These are phyloP conservation scores for Hypoxylon sp. DNA, from an alignment of 2,329 filamentous ascomycete species.

Conservation along the genomic window DNA sequence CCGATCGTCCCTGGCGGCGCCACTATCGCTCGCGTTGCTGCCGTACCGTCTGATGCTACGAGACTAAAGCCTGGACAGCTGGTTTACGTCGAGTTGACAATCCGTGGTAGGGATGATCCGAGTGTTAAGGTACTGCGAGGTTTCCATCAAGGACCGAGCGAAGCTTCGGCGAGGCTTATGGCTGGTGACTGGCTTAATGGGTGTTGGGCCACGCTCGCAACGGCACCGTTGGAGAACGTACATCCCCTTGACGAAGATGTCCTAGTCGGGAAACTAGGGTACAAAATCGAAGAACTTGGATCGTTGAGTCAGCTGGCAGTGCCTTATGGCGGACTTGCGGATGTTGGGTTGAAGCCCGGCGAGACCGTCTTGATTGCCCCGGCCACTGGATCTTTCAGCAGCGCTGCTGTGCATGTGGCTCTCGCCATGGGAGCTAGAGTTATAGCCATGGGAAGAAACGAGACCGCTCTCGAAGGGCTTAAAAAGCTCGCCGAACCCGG, in stretches of 20 bases:
- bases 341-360: slow-evolving; percentile 54
- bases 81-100: slow-evolving; percentile 47
- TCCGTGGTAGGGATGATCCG: slow-evolving; percentile 48
- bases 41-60: slow-evolving; percentile 47
- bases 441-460: slow-evolving; percentile 58
- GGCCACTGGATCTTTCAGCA: slow-evolving; percentile 57
- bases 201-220: slow-evolving; percentile 47
- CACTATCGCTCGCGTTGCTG: slow-evolving; percentile 48
- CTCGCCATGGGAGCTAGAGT: slow-evolving; percentile 59
- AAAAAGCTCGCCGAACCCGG: slow-evolving; percentile 39
- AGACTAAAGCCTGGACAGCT: slow-evolving; percentile 46
- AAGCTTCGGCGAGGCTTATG: slow-evolving; percentile 42
- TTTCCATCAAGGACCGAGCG: slow-evolving; percentile 42
- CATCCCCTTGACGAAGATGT: slow-evolving; percentile 45
- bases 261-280: slow-evolving; percentile 48
- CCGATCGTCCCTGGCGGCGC: slow-evolving; percentile 41
- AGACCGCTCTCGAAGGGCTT: slow-evolving; percentile 47
- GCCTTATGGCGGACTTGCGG: slow-evolving; percentile 55
- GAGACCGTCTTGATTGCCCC: slow-evolving; percentile 57
- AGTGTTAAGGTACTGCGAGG: slow-evolving; percentile 43
- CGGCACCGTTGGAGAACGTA: slow-evolving; percentile 50
- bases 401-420: slow-evolving; percentile 55
- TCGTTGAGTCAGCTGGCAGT: slow-evolving; percentile 50
- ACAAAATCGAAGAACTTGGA: slow-evolving; percentile 50
- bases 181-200: slow-evolving; percentile 47